phyloP scores from a whole-genome alignment of 306 rosid genomes.

The Cicer cuneatum region DNA sequence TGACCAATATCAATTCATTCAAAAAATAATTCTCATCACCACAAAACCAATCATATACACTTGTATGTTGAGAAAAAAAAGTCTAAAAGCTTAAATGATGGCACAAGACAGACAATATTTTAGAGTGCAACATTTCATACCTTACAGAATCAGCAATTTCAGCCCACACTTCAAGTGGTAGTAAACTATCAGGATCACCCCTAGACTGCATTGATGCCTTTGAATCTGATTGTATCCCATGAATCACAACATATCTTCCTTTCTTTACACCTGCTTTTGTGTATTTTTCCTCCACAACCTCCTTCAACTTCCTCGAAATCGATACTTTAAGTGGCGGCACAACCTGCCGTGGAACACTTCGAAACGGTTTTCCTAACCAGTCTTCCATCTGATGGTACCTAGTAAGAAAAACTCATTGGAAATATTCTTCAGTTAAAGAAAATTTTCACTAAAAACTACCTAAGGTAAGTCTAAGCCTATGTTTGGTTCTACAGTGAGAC shows the following conservation, averaged over 20 bases:
- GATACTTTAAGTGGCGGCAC: slow-evolving; percentile 73
- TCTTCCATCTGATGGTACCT: slow-evolving; percentile 95
- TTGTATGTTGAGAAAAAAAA: background rate
- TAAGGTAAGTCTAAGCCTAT: background rate
- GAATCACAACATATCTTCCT: slow-evolving; percentile 83
- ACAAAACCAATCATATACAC: too few relatives aligned
- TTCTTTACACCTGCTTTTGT: slow-evolving; percentile 65
- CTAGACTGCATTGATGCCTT: slow-evolving; percentile 93
- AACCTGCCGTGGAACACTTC: slow-evolving; percentile 64
- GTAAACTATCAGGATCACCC: slow-evolving; percentile 87
- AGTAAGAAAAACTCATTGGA: slow-evolving; percentile 41
- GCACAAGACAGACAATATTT: background rate
- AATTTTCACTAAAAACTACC: slow-evolving; percentile 15
- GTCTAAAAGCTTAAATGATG: slow-evolving; percentile 16
- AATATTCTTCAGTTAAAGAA: slow-evolving; percentile 27
- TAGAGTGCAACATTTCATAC: slow-evolving; percentile 29
- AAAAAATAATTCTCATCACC: too few relatives aligned
- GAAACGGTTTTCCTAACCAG: slow-evolving; percentile 81
- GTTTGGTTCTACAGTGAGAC: too few relatives aligned
- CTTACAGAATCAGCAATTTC: slow-evolving; percentile 59
- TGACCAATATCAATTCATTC: too few relatives aligned
- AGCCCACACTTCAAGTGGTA: slow-evolving; percentile 82
- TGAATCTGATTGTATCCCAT: slow-evolving; percentile 86
- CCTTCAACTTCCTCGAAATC: slow-evolving; percentile 82
- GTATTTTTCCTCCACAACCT: slow-evolving; percentile 68